phyloP scores from a whole-genome alignment of 495 filamentous ascomycete species.

The Xylaria castorea region DNA sequence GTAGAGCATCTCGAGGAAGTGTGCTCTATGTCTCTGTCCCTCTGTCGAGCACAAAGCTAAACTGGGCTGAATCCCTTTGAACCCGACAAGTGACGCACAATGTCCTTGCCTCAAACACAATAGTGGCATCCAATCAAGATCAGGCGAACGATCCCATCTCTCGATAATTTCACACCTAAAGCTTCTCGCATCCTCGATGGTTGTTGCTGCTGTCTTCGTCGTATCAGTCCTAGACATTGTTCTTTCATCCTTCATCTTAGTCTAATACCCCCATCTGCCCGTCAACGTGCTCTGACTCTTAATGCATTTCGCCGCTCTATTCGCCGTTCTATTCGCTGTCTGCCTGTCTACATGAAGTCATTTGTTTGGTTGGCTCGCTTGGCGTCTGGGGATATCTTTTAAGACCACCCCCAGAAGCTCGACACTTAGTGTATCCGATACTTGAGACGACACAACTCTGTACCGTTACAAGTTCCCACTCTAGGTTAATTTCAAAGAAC shows the following conservation, averaged over 20 bases:
- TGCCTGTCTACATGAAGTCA: slow-evolving; percentile 5
- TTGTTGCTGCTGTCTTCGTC: background rate
- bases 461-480: background rate
- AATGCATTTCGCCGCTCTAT: background rate
- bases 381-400: slow-evolving; percentile 12
- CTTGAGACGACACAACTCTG: background rate
- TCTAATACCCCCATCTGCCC: background rate
- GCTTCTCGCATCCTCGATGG: slow-evolving; percentile 9
- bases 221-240: background rate
- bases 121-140: slow-evolving; percentile 17
- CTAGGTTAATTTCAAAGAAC: background rate
- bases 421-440: background rate
- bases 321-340: background rate
- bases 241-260: background rate
- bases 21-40: background rate
- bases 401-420: background rate
- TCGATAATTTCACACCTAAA: background rate
- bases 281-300: slow-evolving; percentile 1
- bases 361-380: background rate
- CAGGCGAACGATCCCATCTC: slow-evolving; percentile 7
- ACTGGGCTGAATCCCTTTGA: slow-evolving; percentile 13
- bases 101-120: slow-evolving; percentile 10
- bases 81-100: slow-evolving; percentile 11
- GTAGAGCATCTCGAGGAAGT: slow-evolving; percentile 12
- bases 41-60: slow-evolving; percentile 6